A percentile compares a stretch with the other conserved stretches of the same genome.
Evolutionary conservation across 2,329 filamentous ascomycete species (phyloP).

Genomic region (Fusarium fujikuroi): DNA sequence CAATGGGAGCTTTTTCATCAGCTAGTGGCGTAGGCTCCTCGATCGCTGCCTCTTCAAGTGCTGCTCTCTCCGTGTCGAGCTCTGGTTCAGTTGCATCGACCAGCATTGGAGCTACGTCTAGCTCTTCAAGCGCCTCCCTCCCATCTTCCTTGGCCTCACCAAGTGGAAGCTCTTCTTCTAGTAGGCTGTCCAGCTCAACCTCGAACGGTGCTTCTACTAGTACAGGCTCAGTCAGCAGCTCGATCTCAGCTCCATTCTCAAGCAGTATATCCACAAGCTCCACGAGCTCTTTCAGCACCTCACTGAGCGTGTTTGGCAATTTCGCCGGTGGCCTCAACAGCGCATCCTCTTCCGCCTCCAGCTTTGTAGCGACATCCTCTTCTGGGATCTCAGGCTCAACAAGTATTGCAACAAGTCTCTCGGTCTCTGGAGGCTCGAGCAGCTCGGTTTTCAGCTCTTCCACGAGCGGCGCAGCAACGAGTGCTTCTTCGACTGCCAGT

Average conservation of each 20-base stretch:
- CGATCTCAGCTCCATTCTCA: rapidly evolving
- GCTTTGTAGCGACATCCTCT: rapidly evolving
- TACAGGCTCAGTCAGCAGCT: neutral
- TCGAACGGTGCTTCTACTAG: neutral
- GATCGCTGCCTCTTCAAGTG: rapidly evolving
- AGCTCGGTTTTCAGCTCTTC: neutral
- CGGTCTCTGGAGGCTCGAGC: neutral
- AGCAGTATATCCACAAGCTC: neutral
- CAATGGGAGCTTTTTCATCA: neutral
- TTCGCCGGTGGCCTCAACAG: neutral
- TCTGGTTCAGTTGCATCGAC: neutral
- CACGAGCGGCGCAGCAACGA: rapidly evolving
- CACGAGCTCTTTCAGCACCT: neutral
- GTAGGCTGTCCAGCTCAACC: rapidly evolving
- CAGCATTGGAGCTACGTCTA: rapidly evolving
- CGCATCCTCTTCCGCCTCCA: neutral
- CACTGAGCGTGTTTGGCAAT: neutral
- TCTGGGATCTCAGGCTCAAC: neutral
- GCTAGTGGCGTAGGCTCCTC: neutral
- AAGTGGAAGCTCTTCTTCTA: no score
- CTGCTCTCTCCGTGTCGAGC: rapidly evolving
- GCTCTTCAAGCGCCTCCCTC: rapidly evolving
- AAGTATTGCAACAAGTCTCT: neutral
- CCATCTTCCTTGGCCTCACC: rapidly evolving
- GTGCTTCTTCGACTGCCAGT: neutral